These are phyloP conservation scores for Hsuehochloa calcarea DNA, from an alignment of 176 grass and related monocot genomes.

Conservation along the genomic window DNA sequence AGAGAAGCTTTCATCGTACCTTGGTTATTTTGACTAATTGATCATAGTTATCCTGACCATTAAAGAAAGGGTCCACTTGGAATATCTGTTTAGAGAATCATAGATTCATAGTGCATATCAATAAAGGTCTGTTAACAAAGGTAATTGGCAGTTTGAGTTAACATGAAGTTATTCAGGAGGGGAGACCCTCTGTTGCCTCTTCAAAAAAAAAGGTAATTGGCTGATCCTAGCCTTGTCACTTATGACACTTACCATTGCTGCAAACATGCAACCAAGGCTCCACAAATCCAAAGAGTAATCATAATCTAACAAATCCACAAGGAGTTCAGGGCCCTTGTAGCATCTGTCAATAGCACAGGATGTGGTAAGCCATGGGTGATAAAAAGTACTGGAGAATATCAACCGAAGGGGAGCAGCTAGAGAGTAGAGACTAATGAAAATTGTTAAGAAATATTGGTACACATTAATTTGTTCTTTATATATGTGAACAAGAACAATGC, in stretches of 20 bases:
- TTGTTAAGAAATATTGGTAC: background rate
- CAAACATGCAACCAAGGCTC: conserved; percentile 99
- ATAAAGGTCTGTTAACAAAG: background rate
- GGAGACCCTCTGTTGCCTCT: too few relatives aligned
- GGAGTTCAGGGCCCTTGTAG: conserved; percentile 89
- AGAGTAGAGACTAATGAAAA: conserved; percentile 1
- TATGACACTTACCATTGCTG: conserved; percentile 80
- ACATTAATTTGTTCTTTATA: background rate
- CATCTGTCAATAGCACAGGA: conserved; percentile 45
- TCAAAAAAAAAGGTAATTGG: background rate
- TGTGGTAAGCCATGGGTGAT: background rate
- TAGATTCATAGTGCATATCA: conserved; percentile 6
- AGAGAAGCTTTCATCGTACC: conserved; percentile 47
- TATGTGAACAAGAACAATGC: background rate
- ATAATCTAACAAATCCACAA: conserved; percentile 97
- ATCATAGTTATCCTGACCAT: conserved; percentile 90
- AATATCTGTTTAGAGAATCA: conserved; percentile 64
- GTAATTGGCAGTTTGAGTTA: background rate
- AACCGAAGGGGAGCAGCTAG: background rate
- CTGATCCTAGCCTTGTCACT: conserved; percentile 21
- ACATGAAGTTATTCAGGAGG: too few relatives aligned
- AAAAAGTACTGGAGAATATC: background rate
- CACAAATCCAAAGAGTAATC: conserved; percentile 98
- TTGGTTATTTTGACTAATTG: conserved; percentile 94
- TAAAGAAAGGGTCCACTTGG: conserved; percentile 80